Evolutionary conservation across 2,329 filamentous ascomycete species (phyloP).

Genomic region (Ophiostoma pallidulum): DNA sequence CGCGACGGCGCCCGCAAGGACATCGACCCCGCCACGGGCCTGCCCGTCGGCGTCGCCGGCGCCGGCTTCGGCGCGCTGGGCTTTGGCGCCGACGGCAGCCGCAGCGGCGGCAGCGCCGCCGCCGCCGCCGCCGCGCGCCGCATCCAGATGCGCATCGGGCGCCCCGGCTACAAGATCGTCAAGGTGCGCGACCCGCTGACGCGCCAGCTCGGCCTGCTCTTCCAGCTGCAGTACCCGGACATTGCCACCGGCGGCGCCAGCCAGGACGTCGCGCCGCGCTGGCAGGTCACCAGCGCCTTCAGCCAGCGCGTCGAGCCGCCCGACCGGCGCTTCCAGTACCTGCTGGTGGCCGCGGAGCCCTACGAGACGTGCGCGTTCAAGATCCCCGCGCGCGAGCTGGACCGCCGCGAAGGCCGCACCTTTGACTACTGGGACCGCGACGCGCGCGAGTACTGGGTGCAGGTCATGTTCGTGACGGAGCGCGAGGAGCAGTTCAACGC

Average conservation of each 20-base stretch:
- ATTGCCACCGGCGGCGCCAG: no score
- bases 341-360: constrained; percentile 89
- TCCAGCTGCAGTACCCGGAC: constrained; percentile 93
- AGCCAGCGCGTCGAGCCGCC: constrained; percentile 93
- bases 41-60: constrained; percentile 68
- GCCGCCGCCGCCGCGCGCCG: constrained; percentile 33
- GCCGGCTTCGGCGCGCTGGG: constrained; percentile 48
- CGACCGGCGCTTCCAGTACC: constrained; percentile 89
- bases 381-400: constrained; percentile 85
- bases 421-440: constrained; percentile 96
- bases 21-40: constrained; percentile 56
- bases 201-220: constrained; percentile 81
- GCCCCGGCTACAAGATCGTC: constrained; percentile 95
- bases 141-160: constrained; percentile 89
- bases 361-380: constrained; percentile 98
- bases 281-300: constrained; percentile 96
- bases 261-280: constrained; percentile 64
- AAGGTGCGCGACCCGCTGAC: constrained; percentile 87
- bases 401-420: constrained; percentile 76
- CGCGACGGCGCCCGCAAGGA: constrained; percentile 69
- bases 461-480: constrained; percentile 97
- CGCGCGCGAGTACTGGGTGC: constrained; percentile 93
- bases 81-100: constrained; percentile 38
- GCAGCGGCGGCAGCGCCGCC: no score
- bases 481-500: constrained; percentile 79